These are phyloP conservation scores for Cyberlindnera xishuangbannaensis DNA, from an alignment of 805 yeast species.

Conservation along the genomic window DNA sequence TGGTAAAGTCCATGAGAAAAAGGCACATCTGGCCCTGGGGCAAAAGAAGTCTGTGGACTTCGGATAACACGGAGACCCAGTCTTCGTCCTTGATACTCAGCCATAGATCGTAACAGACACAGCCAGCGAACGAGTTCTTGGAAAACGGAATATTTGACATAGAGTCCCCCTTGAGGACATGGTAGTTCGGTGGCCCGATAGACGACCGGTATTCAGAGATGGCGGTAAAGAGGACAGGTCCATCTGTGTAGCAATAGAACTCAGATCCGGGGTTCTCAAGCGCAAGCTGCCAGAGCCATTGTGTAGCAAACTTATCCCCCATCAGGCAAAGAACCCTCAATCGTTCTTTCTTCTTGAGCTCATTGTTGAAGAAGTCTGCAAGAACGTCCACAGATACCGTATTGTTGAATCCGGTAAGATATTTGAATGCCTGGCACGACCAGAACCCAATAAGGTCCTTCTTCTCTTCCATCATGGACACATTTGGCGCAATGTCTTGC, in stretches of 20 bases:
- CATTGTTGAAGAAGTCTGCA: constrained; percentile 19
- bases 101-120: constrained; percentile 18
- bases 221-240: constrained; percentile 13
- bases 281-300: constrained; percentile 25
- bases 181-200: constrained; percentile 22
- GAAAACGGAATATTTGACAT: constrained; percentile 18
- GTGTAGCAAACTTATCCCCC: constrained; percentile 12
- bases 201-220: constrained; percentile 8
- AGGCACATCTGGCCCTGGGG: constrained; percentile 17
- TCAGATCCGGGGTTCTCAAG: constrained; percentile 20
- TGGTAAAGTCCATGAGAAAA: constrained; percentile 18
- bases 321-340: constrained; percentile 13
- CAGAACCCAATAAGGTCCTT: constrained; percentile 16
- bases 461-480: constrained; percentile 4
- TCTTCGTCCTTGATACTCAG: constrained; percentile 16
- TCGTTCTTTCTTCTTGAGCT: constrained; percentile 12
- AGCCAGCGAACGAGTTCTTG: constrained; percentile 15
- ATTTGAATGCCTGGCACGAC: constrained; percentile 20
- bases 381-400: constrained; percentile 11
- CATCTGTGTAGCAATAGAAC: constrained; percentile 15
- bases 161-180: constrained; percentile 17
- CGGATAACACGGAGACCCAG: constrained; percentile 20
- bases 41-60: constrained; percentile 15
- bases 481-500: constrained; percentile 1
- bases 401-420: constrained; percentile 15